phyloP scores from a whole-genome alignment of 2,329 filamentous ascomycete genomes.

The Penicillium sp. region DNA sequence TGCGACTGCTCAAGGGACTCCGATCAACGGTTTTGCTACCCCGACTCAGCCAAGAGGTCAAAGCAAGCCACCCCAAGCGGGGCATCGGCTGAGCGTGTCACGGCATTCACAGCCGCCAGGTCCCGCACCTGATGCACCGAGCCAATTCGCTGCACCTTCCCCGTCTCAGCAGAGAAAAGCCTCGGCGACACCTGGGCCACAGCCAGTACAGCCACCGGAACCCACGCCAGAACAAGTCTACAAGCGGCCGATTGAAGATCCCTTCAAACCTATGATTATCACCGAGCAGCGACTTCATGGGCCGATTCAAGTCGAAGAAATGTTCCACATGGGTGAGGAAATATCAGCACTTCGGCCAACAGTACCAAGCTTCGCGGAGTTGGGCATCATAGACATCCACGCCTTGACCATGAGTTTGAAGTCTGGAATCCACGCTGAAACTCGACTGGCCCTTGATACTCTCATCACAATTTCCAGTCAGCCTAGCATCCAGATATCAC shows the following conservation, averaged over 20 bases:
- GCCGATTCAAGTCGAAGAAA: slow-evolving; percentile 62
- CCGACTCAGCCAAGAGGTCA: slow-evolving; percentile 31
- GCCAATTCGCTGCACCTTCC: slow-evolving; percentile 25
- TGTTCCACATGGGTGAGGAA: slow-evolving; percentile 59
- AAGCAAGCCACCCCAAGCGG: slow-evolving; percentile 26
- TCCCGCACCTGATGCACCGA: slow-evolving; percentile 24
- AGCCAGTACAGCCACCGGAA: slow-evolving; percentile 23
- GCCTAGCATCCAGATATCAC: slow-evolving; percentile 56
- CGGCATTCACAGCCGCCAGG: slow-evolving; percentile 30
- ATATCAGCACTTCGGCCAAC: slow-evolving; percentile 66
- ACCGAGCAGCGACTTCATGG: slow-evolving; percentile 57
- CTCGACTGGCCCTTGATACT: slow-evolving; percentile 83
- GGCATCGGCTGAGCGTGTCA: slow-evolving; percentile 29
- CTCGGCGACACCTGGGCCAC: slow-evolving; percentile 24
- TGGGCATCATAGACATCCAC: slow-evolving; percentile 84
- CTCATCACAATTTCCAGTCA: slow-evolving; percentile 66
- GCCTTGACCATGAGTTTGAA: slow-evolving; percentile 85
- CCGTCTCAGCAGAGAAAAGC: slow-evolving; percentile 26
- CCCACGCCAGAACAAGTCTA: slow-evolving; percentile 28
- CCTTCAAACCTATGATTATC: slow-evolving; percentile 44
- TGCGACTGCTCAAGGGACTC: slow-evolving; percentile 27
- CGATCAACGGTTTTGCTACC: slow-evolving; percentile 38
- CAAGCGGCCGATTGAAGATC: slow-evolving; percentile 38
- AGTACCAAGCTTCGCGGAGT: slow-evolving; percentile 66
- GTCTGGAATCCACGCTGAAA: slow-evolving; percentile 81